Conservation (phyloP, 2,329 filamentous ascomycete species). For the Aspergillus pseudoviridinutans region DNA sequence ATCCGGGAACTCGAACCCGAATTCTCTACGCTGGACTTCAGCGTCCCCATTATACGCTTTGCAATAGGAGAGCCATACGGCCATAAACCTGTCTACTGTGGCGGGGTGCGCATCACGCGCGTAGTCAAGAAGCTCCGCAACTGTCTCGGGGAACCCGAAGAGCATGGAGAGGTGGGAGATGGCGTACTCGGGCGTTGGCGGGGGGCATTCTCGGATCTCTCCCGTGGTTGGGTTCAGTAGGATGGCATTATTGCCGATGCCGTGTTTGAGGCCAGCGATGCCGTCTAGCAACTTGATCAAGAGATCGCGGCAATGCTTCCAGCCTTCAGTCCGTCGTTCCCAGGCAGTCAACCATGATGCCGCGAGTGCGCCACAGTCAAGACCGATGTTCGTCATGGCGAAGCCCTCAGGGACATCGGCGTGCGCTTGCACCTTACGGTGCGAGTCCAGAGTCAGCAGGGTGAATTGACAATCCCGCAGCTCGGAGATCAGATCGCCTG, state of each 20-base stretch:
- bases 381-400: conserved; percentile 44
- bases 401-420: conserved; percentile 45
- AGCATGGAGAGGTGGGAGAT: not conserved
- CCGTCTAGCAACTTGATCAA: conserved; percentile 48
- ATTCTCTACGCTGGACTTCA: not conserved
- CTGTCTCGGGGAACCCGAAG: not conserved
- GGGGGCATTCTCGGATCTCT: not conserved
- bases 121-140: not conserved
- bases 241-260: conserved; percentile 39
- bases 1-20: not conserved
- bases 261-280: conserved; percentile 54
- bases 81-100: not conserved
- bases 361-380: conserved; percentile 57
- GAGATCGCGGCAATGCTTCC: conserved; percentile 51
- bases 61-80: not conserved
- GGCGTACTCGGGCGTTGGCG: not conserved
- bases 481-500: conserved; percentile 53
- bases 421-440: conserved; percentile 56
- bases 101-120: not conserved
- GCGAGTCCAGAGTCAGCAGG: conserved; percentile 54
- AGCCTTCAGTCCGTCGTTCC: conserved; percentile 53
- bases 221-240: not conserved
- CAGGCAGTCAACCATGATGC: conserved; percentile 58
- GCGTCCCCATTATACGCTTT: not conserved
- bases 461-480: conserved; percentile 50